These are phyloP conservation scores for Pulicaria dysenterica DNA, from an alignment of 129 eudicot species.

Conservation along the genomic window DNA sequence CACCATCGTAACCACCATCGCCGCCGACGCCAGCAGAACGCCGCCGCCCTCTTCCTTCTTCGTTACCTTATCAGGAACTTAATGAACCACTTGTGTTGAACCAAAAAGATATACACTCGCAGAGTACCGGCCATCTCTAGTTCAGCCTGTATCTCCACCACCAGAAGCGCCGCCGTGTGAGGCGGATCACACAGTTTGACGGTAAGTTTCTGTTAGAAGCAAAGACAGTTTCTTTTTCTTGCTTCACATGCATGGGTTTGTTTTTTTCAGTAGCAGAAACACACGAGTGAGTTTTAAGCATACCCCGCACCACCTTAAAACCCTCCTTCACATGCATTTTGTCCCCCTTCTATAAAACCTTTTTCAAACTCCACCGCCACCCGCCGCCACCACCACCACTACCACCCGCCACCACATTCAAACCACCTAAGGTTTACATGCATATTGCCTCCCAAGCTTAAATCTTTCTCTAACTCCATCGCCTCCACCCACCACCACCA, in stretches of 20 bases:
- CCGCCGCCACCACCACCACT: constrained; percentile 35
- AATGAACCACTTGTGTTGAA: background rate
- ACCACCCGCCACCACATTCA: constrained; percentile 35
- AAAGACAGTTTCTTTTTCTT: constrained; percentile 22
- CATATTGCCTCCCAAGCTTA: constrained; percentile 42
- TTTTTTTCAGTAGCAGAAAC: constrained; percentile 32
- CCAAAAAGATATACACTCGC: background rate
- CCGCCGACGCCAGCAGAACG: constrained; percentile 2
- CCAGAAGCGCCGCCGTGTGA: constrained; percentile 42
- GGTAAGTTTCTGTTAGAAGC: constrained; percentile 39
- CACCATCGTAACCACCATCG: constrained; percentile 22
- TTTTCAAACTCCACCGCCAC: constrained; percentile 40
- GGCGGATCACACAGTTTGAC: constrained; percentile 36
- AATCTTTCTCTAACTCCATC: constrained; percentile 45
- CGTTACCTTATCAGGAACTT: constrained; percentile 16
- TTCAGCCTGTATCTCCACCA: constrained; percentile 18
- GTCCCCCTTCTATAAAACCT: constrained; percentile 47
- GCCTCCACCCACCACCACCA: constrained; percentile 25
- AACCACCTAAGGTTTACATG: constrained; percentile 43
- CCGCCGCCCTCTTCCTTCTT: constrained; percentile 19
- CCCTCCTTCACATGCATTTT: constrained; percentile 62
- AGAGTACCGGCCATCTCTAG: background rate
- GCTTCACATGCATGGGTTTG: constrained; percentile 63
- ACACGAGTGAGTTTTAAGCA: constrained; percentile 64
- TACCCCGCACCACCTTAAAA: constrained; percentile 39